Evolutionary conservation across 2,329 filamentous ascomycete genomes (phyloP), one percentile per base, ranked within the genome.

Genomic region (Trichoderma sp.): DNA sequence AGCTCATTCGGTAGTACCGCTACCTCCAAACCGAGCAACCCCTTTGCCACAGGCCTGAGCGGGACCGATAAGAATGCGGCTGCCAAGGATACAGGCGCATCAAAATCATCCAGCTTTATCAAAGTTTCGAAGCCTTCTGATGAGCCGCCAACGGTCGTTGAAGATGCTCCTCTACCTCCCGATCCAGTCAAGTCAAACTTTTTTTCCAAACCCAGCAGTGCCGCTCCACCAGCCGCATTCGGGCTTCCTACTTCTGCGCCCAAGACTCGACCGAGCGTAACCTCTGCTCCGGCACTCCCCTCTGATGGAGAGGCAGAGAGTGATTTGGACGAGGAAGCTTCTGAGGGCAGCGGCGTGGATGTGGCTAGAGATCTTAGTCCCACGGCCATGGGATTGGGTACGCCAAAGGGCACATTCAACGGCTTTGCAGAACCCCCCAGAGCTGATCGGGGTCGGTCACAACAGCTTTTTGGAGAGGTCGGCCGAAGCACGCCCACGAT

Each of bases 311-410:
- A 83, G 2, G 83, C 80, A 5, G 83, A 82, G 3, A 76, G 73
- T 56, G 74, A 77, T 11, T 47, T 77, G 6, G 85, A 85, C 3
- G 85, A 87, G 34, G 83, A 83, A 47, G 85, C 77, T 7, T 85
- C 83, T 0, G 87, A 88, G 76, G 89, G 89, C 15, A 91, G 89
- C 73, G 90, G 89, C 28, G 84, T 91, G 63, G 89, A 91, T 78
- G 86, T 91, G 60, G 86, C 86, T n/a, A 88, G 90, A 76, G 89
- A 91, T 64, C 80, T 91, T 14, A 90, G 87, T 75, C 88, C 87
- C 24, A 84, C 81, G 7, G 83, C 84, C 15, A 82, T 81, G 67
- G 82, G 81, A 47, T 75, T 82, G 18, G 47, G 14, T 11, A 86
- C 86, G 15, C 87, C 88, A 1, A 84, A 88, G 73, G 88, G 87